phyloP scores from a whole-genome alignment of 768 basidiomycete species.

The Neoboletus magnificus region DNA sequence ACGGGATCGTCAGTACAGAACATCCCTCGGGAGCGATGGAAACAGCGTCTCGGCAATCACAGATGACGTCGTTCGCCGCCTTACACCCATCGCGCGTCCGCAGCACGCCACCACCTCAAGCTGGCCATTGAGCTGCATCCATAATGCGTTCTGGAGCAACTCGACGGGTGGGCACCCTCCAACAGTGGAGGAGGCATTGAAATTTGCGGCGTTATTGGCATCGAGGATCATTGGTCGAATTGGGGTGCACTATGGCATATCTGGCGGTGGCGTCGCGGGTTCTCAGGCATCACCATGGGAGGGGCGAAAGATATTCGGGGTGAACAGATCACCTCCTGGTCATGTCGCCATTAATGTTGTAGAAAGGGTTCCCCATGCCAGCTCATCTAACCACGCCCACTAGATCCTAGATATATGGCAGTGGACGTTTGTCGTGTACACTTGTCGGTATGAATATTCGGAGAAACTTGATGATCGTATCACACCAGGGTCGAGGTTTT shows the following conservation, averaged over 20 bases:
- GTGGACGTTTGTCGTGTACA: neutral
- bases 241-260: constrained; percentile 24
- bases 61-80: constrained; percentile 12
- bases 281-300: constrained; percentile 41
- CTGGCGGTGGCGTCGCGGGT: constrained; percentile 27
- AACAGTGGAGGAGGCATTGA: constrained; percentile 48
- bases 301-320: constrained; percentile 9
- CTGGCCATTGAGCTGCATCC: constrained; percentile 17
- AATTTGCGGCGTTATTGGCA: constrained; percentile 47
- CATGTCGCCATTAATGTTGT: neutral
- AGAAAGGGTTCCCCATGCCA: neutral
- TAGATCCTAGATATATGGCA: neutral
- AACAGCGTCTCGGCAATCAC: constrained; percentile 22
- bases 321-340: neutral
- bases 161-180: constrained; percentile 30
- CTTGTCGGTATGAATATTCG: neutral
- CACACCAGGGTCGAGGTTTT: too few relatives aligned
- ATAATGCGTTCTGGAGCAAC: neutral
- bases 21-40: neutral
- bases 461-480: too few relatives aligned
- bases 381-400: constrained; percentile 12
- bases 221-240: constrained; percentile 40
- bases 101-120: neutral
- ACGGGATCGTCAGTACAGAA: constrained; percentile 21
- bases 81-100: constrained; percentile 19